These are phyloP conservation scores for Picea sitchensis DNA, from an alignment of 75 land plant species.

Conservation along the genomic window DNA sequence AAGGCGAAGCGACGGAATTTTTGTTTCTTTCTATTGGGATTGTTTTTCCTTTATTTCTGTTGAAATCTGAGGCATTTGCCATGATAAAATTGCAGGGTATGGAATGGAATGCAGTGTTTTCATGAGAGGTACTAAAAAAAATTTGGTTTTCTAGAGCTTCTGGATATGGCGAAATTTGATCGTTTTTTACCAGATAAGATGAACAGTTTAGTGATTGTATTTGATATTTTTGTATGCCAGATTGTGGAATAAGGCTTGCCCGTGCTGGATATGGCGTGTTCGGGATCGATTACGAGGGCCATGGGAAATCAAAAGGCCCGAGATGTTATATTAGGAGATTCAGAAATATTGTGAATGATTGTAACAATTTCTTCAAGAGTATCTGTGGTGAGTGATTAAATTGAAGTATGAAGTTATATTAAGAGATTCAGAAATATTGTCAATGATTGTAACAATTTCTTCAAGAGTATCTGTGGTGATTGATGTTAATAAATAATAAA, in stretches of 20 bases:
- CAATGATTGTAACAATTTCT: slow-evolving; percentile 65
- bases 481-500: background rate
- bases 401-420: slow-evolving; percentile 29
- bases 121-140: slow-evolving; percentile 59
- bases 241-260: slow-evolving; percentile 63
- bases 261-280: slow-evolving; percentile 76
- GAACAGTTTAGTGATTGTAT: background rate
- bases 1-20: background rate
- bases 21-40: background rate
- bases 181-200: background rate
- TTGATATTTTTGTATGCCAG: slow-evolving; percentile 19
- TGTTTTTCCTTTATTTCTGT: background rate
- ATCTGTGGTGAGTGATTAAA: slow-evolving; percentile 45
- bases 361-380: slow-evolving; percentile 63
- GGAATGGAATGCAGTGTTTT: slow-evolving; percentile 88
- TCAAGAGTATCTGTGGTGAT: slow-evolving; percentile 69
- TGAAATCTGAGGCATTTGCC: background rate
- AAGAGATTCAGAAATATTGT: slow-evolving; percentile 66
- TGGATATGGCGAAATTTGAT: background rate
- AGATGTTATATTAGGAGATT: slow-evolving; percentile 84
- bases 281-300: slow-evolving; percentile 92
- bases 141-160: background rate
- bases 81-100: slow-evolving; percentile 48
- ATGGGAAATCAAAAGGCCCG: slow-evolving; percentile 80
- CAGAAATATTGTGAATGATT: slow-evolving; percentile 64